Evolutionary conservation across 257 asterid species (phyloP).

Genomic region (Craterostigma plantagineum): DNA sequence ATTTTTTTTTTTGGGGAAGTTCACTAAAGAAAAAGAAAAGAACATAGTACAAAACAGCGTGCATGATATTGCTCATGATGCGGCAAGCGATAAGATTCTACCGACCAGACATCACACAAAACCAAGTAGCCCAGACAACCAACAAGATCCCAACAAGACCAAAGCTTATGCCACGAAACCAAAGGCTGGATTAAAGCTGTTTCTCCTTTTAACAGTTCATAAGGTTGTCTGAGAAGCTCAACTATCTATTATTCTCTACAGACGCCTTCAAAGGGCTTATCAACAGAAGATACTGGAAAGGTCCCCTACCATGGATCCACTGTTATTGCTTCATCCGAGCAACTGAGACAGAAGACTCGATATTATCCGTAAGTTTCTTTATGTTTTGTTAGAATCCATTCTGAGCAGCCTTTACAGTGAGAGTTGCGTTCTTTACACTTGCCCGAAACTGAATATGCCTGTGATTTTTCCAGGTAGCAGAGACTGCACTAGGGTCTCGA

Average conservation of each 20-base stretch:
- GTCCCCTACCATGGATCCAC: slow-evolving; percentile 77
- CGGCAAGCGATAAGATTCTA: too few species aligned
- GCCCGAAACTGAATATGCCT: background rate
- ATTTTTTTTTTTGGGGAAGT: too few species aligned
- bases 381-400: slow-evolving; percentile 1
- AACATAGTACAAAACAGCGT: too few species aligned
- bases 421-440: background rate
- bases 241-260: slow-evolving; percentile 13
- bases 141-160: too few species aligned
- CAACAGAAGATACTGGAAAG: slow-evolving; percentile 52
- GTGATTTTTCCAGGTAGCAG: slow-evolving; percentile 37
- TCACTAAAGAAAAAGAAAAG: too few species aligned
- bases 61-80: too few species aligned
- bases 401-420: background rate
- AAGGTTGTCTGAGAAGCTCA: background rate
- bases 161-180: too few species aligned
- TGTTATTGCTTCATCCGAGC: slow-evolving; percentile 89
- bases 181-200: too few species aligned
- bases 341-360: slow-evolving; percentile 40
- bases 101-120: too few species aligned
- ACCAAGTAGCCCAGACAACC: too few species aligned
- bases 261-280: slow-evolving; percentile 63
- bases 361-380: slow-evolving; percentile 39
- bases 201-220: too few species aligned
- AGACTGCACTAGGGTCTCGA: slow-evolving; percentile 48